Conservation (phyloP, 768 basidiomycete species). For the Termitomyces sp. region DNA sequence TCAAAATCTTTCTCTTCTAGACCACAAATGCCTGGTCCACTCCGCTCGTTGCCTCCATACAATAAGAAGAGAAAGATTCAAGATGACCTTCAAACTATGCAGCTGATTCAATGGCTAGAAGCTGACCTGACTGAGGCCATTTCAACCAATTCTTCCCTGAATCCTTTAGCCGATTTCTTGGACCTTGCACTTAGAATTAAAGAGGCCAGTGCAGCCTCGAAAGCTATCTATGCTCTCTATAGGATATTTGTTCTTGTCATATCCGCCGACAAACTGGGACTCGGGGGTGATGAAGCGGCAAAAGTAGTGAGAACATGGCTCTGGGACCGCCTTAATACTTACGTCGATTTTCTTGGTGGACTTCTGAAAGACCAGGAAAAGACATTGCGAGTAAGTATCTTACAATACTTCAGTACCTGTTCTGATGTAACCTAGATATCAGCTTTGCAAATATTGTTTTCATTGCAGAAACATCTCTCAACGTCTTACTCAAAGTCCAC, state of each 20-base stretch:
- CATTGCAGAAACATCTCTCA: slow-evolving; percentile 74
- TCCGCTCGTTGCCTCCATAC: slow-evolving; percentile 45
- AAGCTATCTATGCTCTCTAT: slow-evolving; percentile 79
- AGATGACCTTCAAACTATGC: slow-evolving; percentile 17
- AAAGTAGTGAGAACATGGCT: slow-evolving; percentile 76
- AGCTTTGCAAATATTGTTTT: slow-evolving; percentile 69
- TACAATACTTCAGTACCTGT: background rate
- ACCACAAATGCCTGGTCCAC: slow-evolving; percentile 20
- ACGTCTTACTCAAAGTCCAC: slow-evolving; percentile 44
- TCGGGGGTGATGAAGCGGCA: slow-evolving; percentile 45
- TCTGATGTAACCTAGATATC: slow-evolving; percentile 41
- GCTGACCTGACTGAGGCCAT: slow-evolving; percentile 48
- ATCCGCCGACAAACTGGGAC: slow-evolving; percentile 42
- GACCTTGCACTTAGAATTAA: slow-evolving; percentile 41
- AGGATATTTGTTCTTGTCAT: slow-evolving; percentile 27
- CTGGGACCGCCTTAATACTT: slow-evolving; percentile 66
- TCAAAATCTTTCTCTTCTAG: slow-evolving; percentile 3
- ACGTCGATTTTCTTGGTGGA: slow-evolving; percentile 60
- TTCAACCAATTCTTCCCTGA: slow-evolving; percentile 57
- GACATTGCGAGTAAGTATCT: slow-evolving; percentile 54
- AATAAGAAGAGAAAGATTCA: slow-evolving; percentile 46
- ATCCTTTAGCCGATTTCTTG: slow-evolving; percentile 71
- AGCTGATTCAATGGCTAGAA: slow-evolving; percentile 37
- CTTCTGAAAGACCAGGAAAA: slow-evolving; percentile 77
- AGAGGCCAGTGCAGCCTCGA: slow-evolving; percentile 55